Evolutionary conservation across 2,329 filamentous ascomycete genomes (phyloP).

Genomic region (Pseudogymnoascus sp.): DNA sequence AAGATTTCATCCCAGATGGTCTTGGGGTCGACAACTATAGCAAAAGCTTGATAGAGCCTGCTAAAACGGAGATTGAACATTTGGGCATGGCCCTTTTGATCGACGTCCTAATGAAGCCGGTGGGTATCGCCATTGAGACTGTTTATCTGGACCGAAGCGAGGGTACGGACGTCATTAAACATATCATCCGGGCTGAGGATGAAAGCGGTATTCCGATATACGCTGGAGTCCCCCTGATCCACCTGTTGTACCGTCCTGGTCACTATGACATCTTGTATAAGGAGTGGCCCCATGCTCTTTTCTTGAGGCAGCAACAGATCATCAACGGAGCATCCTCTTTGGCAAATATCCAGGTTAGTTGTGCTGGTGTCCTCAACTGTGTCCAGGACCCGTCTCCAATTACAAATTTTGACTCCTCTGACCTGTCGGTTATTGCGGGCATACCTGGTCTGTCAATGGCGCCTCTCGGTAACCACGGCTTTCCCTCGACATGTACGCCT

Average conservation of each 20-base stretch:
- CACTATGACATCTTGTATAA: slow-evolving; percentile 95
- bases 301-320: slow-evolving; percentile 16
- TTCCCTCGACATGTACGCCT: slow-evolving; percentile 10
- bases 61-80: slow-evolving; percentile 84
- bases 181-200: slow-evolving; percentile 30
- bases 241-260: slow-evolving; percentile 60
- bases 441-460: background rate
- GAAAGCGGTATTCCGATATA: background rate
- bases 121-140: slow-evolving; percentile 74
- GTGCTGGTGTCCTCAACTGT: slow-evolving; percentile 35
- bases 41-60: slow-evolving; percentile 61
- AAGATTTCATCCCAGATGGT: slow-evolving; percentile 55
- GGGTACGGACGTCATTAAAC: slow-evolving; percentile 40
- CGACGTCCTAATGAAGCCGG: slow-evolving; percentile 70
- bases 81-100: slow-evolving; percentile 72
- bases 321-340: slow-evolving; percentile 20
- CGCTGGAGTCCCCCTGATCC: slow-evolving; percentile 30
- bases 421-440: no score
- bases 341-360: slow-evolving; percentile 45
- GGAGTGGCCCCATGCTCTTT: slow-evolving; percentile 19
- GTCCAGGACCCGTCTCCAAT: slow-evolving; percentile 26
- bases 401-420: slow-evolving; percentile 10
- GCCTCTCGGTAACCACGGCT: slow-evolving; percentile 20
- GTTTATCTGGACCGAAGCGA: slow-evolving; percentile 83
- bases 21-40: slow-evolving; percentile 43